These are phyloP conservation scores for Climacium dendroides DNA, from an alignment of 225 moss, liverwort and hornwort species.

Conservation along the genomic window DNA sequence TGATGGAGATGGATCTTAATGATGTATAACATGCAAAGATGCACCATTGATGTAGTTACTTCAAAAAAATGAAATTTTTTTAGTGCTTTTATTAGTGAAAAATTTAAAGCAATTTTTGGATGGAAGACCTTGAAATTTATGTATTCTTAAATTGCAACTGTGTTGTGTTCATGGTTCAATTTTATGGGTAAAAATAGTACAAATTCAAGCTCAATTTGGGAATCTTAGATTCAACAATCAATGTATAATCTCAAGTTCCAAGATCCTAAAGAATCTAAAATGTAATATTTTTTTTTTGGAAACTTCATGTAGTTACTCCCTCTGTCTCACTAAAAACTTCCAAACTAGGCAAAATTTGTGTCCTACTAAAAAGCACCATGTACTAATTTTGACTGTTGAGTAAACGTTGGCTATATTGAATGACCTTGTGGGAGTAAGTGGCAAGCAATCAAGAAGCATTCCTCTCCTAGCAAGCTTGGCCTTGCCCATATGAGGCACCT, in stretches of 20 bases:
- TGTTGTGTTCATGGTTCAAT: background rate
- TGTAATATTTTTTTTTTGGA: background rate
- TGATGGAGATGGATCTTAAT: background rate
- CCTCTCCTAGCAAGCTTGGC: too few species aligned
- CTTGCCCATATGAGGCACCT: too few species aligned
- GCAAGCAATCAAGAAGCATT: too few species aligned
- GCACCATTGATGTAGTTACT: accelerated
- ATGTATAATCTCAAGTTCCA: background rate
- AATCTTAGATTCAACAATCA: accelerated
- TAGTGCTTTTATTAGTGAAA: background rate
- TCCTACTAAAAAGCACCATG: too few species aligned
- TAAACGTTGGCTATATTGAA: too few species aligned
- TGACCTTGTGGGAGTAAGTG: too few species aligned
- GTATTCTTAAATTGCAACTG: background rate
- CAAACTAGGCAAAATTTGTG: too few species aligned
- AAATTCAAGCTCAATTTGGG: background rate
- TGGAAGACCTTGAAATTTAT: background rate
- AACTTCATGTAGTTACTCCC: background rate
- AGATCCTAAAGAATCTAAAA: background rate
- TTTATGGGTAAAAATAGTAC: background rate
- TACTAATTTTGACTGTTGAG: too few species aligned
- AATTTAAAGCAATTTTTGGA: background rate
- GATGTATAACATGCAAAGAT: background rate
- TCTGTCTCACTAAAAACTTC: too few species aligned
- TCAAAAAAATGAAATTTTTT: accelerated